phyloP scores from a whole-genome alignment of 2,329 filamentous ascomycete genomes.

The Esteya vermicola region DNA sequence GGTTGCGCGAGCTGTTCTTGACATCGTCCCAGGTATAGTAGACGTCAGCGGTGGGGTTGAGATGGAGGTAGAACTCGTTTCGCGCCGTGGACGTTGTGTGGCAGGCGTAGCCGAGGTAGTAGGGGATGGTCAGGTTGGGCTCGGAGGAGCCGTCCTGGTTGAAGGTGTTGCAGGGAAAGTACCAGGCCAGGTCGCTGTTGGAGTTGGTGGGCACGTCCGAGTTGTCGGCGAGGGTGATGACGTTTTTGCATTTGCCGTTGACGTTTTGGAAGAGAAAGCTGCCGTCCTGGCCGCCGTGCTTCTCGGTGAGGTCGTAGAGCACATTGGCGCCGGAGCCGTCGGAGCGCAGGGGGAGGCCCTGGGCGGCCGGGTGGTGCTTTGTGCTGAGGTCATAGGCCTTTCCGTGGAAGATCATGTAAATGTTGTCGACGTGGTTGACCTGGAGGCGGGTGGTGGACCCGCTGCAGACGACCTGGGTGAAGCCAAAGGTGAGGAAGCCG shows the following conservation, averaged over 20 bases:
- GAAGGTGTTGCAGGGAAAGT: slow-evolving; percentile 84
- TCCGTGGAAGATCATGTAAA: slow-evolving; percentile 96
- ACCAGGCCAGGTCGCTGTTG: slow-evolving; percentile 73
- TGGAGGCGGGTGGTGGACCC: slow-evolving; percentile 56
- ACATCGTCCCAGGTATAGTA: slow-evolving; percentile 96
- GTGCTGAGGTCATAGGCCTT: slow-evolving; percentile 68
- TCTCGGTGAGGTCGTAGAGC: slow-evolving; percentile 69
- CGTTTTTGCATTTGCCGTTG: slow-evolving; percentile 85
- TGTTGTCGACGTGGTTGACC: slow-evolving; percentile 64
- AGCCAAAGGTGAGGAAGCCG: slow-evolving; percentile 92
- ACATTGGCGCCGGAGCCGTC: slow-evolving; percentile 54
- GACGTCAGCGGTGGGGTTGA: slow-evolving; percentile 65
- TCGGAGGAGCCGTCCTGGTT: slow-evolving; percentile 82
- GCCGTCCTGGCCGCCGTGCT: slow-evolving; percentile 77
- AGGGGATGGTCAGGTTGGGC: slow-evolving; percentile 58
- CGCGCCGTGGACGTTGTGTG: slow-evolving; percentile 63
- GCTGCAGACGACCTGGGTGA: slow-evolving; percentile 78
- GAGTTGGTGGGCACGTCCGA: slow-evolving; percentile 71
- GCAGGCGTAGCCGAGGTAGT: slow-evolving; percentile 77
- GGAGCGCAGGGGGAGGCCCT: slow-evolving; percentile 50
- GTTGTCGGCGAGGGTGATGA: slow-evolving; percentile 57
- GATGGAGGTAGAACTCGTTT: slow-evolving; percentile 56
- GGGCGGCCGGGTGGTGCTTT: slow-evolving; percentile 66
- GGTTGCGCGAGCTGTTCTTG: slow-evolving; percentile 73
- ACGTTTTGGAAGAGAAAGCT: slow-evolving; percentile 98